Evolutionary conservation across 2,329 filamentous ascomycete genomes (phyloP).

Genomic region (Calonectria honghensis): DNA sequence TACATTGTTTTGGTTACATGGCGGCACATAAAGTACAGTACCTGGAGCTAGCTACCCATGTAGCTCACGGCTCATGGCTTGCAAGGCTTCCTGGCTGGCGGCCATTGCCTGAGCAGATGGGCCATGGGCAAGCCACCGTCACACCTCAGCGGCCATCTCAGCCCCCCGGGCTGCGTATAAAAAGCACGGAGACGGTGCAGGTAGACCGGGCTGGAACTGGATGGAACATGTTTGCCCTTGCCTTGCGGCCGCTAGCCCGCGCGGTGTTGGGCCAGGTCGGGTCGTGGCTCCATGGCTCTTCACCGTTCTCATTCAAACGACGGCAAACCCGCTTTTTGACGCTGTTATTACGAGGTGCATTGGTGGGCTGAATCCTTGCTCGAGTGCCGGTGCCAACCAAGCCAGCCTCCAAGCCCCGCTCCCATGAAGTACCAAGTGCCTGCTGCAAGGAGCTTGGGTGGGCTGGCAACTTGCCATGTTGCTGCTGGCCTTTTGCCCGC

Average conservation of each 20-base stretch:
- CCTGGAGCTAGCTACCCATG: constrained; percentile 4
- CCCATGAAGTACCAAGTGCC: constrained; percentile 16
- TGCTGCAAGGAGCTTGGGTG: constrained; percentile 7
- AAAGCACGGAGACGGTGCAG: constrained; percentile 5
- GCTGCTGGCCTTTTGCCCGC: neutral
- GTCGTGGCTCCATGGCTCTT: constrained; percentile 19
- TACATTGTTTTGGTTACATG: constrained; percentile 9
- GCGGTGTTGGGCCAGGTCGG: constrained; percentile 1
- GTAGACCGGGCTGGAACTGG: neutral
- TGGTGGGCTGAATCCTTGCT: constrained; percentile 20
- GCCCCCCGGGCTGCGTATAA: constrained; percentile 21
- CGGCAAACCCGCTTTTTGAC: constrained; percentile 40
- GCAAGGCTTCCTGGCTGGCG: constrained; percentile 5
- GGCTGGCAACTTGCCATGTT: constrained; percentile 20
- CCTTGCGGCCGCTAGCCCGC: neutral
- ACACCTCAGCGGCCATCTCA: constrained; percentile 34
- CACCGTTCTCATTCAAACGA: constrained; percentile 44
- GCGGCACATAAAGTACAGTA: neutral
- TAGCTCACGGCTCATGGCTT: constrained; percentile 3
- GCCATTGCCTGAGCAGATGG: neutral
- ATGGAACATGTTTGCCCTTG: constrained; percentile 7
- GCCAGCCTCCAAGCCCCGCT: constrained; percentile 21
- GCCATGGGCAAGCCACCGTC: constrained; percentile 21
- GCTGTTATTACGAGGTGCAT: constrained; percentile 37
- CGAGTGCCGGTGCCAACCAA: constrained; percentile 5